Evolutionary conservation across 192 early-diverging fungal genomes (phyloP).

Genomic region (Mortierella alpina): DNA sequence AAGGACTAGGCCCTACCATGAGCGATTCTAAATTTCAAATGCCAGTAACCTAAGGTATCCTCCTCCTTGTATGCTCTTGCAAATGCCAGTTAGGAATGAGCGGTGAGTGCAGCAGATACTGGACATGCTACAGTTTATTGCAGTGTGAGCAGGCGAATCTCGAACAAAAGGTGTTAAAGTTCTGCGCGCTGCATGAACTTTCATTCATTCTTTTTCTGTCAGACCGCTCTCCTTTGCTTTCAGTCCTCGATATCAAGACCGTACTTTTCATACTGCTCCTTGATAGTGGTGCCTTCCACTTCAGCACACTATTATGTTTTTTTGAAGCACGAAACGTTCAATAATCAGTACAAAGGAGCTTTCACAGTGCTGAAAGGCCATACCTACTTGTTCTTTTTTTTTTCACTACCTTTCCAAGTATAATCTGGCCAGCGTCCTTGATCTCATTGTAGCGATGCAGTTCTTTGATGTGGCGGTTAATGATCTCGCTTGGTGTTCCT

Average conservation of each 20-base stretch:
- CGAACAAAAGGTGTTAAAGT: neutral
- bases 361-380: neutral
- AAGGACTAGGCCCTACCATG: no score
- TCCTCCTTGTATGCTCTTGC: no score
- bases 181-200: neutral
- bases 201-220: neutral
- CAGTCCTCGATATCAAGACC: slow-evolving; percentile 50
- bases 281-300: slow-evolving; percentile 67
- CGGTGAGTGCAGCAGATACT: no score
- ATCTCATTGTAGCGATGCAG: slow-evolving; percentile 74
- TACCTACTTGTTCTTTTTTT: neutral
- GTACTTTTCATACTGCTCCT: slow-evolving; percentile 64
- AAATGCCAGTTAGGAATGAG: no score
- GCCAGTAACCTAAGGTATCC: no score
- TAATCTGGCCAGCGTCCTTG: slow-evolving; percentile 68
- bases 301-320: slow-evolving; percentile 59
- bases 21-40: no score
- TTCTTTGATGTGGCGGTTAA: slow-evolving; percentile 59
- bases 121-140: no score
- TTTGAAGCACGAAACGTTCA: slow-evolving; percentile 20
- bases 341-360: slow-evolving; percentile 23
- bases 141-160: no score
- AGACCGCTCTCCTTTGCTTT: neutral
- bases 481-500: slow-evolving; percentile 50
- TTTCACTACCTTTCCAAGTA: slow-evolving; percentile 51